Base-by-base conservation (phyloP, 2,329 filamentous ascomycete species). In the Botryosphaeria dothidea region DNA sequence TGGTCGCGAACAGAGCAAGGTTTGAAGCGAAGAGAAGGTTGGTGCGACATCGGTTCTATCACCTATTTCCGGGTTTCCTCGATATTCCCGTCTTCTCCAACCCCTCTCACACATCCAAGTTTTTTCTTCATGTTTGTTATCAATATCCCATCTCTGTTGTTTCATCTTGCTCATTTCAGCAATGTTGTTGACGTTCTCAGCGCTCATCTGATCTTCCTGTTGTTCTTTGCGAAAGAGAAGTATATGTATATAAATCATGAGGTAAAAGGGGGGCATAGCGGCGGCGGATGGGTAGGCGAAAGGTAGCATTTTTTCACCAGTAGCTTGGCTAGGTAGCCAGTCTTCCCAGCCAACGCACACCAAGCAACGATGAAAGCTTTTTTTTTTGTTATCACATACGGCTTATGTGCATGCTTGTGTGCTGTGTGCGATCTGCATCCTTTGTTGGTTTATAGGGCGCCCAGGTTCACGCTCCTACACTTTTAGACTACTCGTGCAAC, bases 181-280 rank as follows among this genome's bases (percentile, higher is more conserved):
- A 25, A 51, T 11, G 5, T 43, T 19, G 38, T 43, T n/a, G 38
- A 43, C 38, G 38, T 41, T 51, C 48, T 8, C 5, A 29, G 11
- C 13, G 17, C 25, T 8, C 11, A 17, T 15, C 48, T 9, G 8
- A 21, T 52, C n/a, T 13, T 19, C 17, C 13, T n/a, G 23, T 13
- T 23, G 17, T 15, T 51, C 15, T 23, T 29, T 34, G 29, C 29
- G 49, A 19, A 52, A 34, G 27, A 52, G 27, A 52, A 34, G 49
- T 34, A 52, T 36, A 52, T 52, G 49, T 52, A 52, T 36, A 34
- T 36, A 52, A 52, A 52, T 52, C 29, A 52, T 34, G 49, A 52
- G 49, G 2, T 27, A 34, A 27, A 29, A 52, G 15, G 29, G 27
- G 19, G 49, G 11, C 8, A 23, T 21, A 6, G 8, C n/a, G 7